Base-by-base conservation (phyloP, 2,329 filamentous ascomycete species). In the Neurospora crassa region DNA sequence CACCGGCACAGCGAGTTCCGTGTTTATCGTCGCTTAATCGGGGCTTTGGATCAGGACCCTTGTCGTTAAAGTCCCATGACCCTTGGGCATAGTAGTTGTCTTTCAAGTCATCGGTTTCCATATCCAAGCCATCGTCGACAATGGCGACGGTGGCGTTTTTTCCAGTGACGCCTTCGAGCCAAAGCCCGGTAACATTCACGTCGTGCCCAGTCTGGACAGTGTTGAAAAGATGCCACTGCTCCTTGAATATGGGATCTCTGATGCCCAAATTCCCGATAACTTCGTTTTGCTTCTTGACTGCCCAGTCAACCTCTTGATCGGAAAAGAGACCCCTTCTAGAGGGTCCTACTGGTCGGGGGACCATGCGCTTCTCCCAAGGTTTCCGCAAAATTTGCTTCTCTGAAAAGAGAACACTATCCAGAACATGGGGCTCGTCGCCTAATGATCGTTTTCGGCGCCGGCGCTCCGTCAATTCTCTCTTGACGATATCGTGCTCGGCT, bases 171-270 rank as follows among this genome's bases (percentile, higher is more conserved):
- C 94, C 95, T 76, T 96, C 89, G 76, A 93, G 79, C 96, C 96
- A 99, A 6, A 98, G 86, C 14, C 90, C 93, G 0, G 94, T 97
- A n/a, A 98, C 94, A 77, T 99, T 99, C 78, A 99, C 88, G 79
- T 99, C 96, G 81, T 98, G 92, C 6, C 94, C 95, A 0, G 89
- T 79, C 76, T 97, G 89, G 6, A 91, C 79, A 0, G 91, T 85
- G 79, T 99, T 99, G 83, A 92, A 90, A 67, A 99, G 84, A 85
- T 99, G 96, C 96, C 96, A 99, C 81, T 99, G 96, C 71, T 96
- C 91, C 59, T 87, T 85, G 81, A 98, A 99, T 69, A 97, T 97
- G 20, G 96, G 96, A 78, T 99, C 96, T 41, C 84, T 81, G 74
- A 99, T 98, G 16, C 85, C 84, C n/a, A 99, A 84, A 2, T 85